Evolutionary conservation across 192 early-diverging fungal genomes (phyloP).

Genomic region (Chytriomyces sp.): DNA sequence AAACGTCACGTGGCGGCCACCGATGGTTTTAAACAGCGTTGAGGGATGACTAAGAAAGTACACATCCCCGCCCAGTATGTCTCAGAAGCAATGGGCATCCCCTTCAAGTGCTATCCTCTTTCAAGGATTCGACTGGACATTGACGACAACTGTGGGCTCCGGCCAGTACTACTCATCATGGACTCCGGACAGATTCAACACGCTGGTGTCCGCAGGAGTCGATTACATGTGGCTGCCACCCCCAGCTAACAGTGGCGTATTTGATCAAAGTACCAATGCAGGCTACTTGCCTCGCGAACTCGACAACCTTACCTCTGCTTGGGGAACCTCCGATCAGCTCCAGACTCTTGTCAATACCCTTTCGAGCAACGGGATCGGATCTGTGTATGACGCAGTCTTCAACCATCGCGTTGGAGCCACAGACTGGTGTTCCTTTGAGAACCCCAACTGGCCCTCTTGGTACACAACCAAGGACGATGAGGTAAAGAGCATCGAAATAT

Average conservation of each 20-base stretch:
- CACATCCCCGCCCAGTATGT: too few relatives aligned
- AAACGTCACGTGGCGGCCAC: too few relatives aligned
- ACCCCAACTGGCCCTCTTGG: constrained; percentile 1
- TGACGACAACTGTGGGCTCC: too few relatives aligned
- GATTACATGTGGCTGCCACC: constrained; percentile 18
- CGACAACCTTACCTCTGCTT: constrained; percentile 8
- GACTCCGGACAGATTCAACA: too few relatives aligned
- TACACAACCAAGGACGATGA: not conserved
- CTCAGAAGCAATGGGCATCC: too few relatives aligned
- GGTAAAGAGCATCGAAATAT: not conserved
- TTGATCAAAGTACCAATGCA: too few relatives aligned
- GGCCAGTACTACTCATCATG: too few relatives aligned
- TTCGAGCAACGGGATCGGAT: not conserved
- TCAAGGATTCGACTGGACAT: too few relatives aligned
- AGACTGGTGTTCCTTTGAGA: not conserved
- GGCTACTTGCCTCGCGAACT: constrained; percentile 12
- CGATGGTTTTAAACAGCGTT: too few relatives aligned
- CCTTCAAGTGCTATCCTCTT: too few relatives aligned
- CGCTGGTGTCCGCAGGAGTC: too few relatives aligned
- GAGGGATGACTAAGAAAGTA: too few relatives aligned
- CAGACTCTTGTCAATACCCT: not conserved
- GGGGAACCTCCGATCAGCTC: not conserved
- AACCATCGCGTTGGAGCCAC: constrained; percentile 18
- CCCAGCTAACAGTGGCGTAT: not conserved
- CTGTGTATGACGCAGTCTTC: constrained; percentile 18